Evolutionary conservation across 2,329 filamentous ascomycete species (phyloP), one percentile per base, ranked within the genome.

Genomic region (Blastomyces emzantsi): DNA sequence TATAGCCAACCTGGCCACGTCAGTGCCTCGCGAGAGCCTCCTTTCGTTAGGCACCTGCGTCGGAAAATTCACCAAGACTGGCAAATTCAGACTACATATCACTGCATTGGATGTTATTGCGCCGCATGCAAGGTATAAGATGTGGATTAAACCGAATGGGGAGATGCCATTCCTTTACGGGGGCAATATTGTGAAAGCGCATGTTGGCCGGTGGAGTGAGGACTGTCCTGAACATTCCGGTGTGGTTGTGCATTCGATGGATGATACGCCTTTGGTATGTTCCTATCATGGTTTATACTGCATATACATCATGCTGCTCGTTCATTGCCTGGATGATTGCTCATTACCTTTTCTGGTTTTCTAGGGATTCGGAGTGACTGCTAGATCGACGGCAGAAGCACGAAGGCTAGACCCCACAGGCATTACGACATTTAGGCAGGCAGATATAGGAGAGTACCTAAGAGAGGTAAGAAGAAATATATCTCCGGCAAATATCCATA

Each of bases 121-220:
- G 64, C 88, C 90, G 68, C 91, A 97, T 76, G 93, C 93, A 55
- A 83, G 94, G 65, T 96, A 96, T 80, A 97, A 97, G 85, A 87
- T 97, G 70, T 97, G 92, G 92, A 88, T 99, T 69, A 95, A 95
- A 78, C 85, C 87, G 65, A 97, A 97, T 78, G 94, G 94, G 69
- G 92, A 95, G 73, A 96, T 97, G 92, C 93, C 94, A 0, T 97
- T 96, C 76, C 79, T 99, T 57, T 99, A 97, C 77, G 94, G 94
- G 62, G 90, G 90, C 64, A 92, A 97, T 76, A 83, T 96, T 61
- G 85, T 95, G 69, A 90, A 90, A 76, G 89, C 88, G 41, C 89
- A 92, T 74, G 85, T 94, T 22, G 90, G 90, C 25, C 80, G 92
- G 66, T 93, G 90, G 87, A 90, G 87, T 51, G 92, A 96, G 72